Evolutionary conservation across 176 grass and related monocot species (phyloP).

Genomic region (Thinopyrum elongatum): DNA sequence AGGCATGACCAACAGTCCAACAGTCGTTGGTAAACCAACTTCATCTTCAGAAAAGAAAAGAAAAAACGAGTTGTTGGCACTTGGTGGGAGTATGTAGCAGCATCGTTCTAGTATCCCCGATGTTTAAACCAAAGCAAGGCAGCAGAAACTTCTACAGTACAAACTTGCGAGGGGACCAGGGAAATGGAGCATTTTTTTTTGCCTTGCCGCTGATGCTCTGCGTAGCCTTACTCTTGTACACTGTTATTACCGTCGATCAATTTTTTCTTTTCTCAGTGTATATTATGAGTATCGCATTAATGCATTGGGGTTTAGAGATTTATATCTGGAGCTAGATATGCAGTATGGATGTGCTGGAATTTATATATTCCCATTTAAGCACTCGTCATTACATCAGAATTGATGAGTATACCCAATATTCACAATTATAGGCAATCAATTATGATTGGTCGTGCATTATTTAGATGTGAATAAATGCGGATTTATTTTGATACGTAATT

Average conservation of each 20-base stretch:
- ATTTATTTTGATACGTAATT: not conserved
- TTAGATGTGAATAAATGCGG: not conserved
- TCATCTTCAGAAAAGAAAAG: too few relatives aligned
- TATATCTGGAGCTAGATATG: not conserved
- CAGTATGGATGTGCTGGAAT: not conserved
- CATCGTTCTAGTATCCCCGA: slow-evolving; percentile 15
- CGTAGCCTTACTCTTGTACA: not conserved
- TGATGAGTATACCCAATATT: not conserved
- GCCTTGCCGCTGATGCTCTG: not conserved
- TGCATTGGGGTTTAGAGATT: not conserved
- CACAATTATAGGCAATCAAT: not conserved
- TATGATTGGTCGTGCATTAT: not conserved
- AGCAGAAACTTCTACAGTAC: not conserved
- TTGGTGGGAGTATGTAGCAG: slow-evolving; percentile 23
- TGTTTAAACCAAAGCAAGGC: slow-evolving; percentile 13
- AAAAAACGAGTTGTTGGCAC: not conserved
- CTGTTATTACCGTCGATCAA: not conserved
- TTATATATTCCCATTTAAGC: too few relatives aligned
- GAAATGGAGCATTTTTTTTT: not conserved
- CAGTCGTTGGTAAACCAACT: not conserved
- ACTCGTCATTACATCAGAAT: too few relatives aligned
- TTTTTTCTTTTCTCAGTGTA: not conserved
- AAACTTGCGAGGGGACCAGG: not conserved
- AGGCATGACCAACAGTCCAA: slow-evolving; percentile 37
- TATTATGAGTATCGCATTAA: not conserved